Evolutionary conservation across 1,284 basidiomycete species (phyloP).

Genomic region (Leccinum pachyderme): DNA sequence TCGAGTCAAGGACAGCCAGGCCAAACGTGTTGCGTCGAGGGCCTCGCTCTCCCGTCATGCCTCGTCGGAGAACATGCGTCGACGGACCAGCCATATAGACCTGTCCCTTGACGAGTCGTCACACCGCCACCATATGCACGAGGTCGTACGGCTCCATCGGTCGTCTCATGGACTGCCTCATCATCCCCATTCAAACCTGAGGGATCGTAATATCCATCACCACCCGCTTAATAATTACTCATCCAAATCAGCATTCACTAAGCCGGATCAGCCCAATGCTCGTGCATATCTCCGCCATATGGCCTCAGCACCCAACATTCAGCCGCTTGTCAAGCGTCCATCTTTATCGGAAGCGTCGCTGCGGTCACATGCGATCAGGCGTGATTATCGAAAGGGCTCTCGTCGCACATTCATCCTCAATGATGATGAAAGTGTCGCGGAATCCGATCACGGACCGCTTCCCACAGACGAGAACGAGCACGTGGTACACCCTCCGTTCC

Average conservation of each 20-base stretch:
- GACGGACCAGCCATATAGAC: constrained; percentile 10
- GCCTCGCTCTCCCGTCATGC: constrained; percentile 17
- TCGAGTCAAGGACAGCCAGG: constrained; percentile 16
- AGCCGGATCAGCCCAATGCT: constrained; percentile 35
- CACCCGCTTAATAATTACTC: constrained; percentile 24
- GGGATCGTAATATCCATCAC: constrained; percentile 14
- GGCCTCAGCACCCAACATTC: constrained; percentile 59
- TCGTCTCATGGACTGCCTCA: constrained; percentile 29
- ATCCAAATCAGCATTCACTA: constrained; percentile 27
- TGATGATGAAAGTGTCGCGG: constrained; percentile 27
- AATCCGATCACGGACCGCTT: constrained; percentile 19
- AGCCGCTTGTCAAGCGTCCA: constrained; percentile 38
- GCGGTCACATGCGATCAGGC: constrained; percentile 18
- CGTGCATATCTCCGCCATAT: constrained; percentile 67
- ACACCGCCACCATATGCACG: constrained; percentile 11
- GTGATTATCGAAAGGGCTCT: constrained; percentile 7
- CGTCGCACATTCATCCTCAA: constrained; percentile 25
- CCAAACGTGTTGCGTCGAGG: constrained; percentile 20
- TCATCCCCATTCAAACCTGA: constrained; percentile 31
- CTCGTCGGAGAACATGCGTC: constrained; percentile 25
- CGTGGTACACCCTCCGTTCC: not conserved
- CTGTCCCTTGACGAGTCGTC: constrained; percentile 9
- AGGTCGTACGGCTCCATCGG: constrained; percentile 14
- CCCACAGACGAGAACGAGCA: constrained; percentile 12
- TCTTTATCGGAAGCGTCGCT: constrained; percentile 25